Conservation (phyloP, 116 monocot genomes). For the Phalaenopsis hybrid region DNA sequence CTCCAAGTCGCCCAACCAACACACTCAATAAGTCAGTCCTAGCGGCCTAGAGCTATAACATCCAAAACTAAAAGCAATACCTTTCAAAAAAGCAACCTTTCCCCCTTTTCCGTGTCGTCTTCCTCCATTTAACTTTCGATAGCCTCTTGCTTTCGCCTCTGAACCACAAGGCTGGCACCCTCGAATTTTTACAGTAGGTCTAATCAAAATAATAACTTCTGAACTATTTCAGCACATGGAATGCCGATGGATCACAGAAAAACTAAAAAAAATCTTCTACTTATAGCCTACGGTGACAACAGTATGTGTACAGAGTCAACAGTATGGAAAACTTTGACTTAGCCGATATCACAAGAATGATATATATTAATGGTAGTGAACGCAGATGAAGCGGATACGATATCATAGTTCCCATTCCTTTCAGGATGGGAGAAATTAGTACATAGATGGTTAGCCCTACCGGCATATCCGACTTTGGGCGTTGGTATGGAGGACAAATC, state of each 20-base stretch:
- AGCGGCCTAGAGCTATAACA: neutral
- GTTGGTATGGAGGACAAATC: neutral
- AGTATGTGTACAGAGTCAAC: neutral
- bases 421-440: neutral
- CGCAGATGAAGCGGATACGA: neutral
- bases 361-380: neutral
- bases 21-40: neutral
- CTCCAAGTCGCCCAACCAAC: neutral
- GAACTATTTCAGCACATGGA: slow-evolving; percentile 6
- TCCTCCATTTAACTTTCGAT: neutral
- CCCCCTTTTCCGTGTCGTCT: slow-evolving; percentile 7
- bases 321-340: neutral
- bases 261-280: neutral
- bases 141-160: neutral
- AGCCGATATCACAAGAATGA: neutral
- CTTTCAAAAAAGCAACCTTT: slow-evolving; percentile 4
- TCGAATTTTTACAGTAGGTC: neutral
- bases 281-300: neutral
- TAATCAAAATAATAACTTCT: neutral
- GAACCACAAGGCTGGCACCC: neutral
- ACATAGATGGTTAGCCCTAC: neutral
- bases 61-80: neutral
- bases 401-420: neutral
- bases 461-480: neutral
- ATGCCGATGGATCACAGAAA: neutral